Base-by-base conservation (phyloP, 1,284 basidiomycete genomes). In the Fomes fomentarius region DNA sequence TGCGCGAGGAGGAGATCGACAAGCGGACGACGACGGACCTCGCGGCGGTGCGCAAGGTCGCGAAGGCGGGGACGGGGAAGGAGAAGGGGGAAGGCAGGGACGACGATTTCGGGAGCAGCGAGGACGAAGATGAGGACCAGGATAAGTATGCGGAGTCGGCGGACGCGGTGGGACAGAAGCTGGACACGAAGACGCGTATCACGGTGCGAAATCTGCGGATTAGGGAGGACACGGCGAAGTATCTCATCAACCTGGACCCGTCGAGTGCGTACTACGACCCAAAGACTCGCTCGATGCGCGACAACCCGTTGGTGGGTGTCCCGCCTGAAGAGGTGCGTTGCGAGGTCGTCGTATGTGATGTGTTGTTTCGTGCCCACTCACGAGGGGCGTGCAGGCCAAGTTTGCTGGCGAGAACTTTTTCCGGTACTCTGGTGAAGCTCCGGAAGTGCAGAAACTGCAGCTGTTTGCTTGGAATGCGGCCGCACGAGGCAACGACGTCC, bases 201-300 rank as follows among this genome's bases (percentile, higher is more conserved):
- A 98, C 97, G 5, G 95, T 99, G 52, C 89, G 97, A 63, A 99
- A 99, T 73, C 77, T 99, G 67, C 93, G 97, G 76, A 99, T 99
- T 65, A 89, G 97, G 69, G 97, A 99, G 75, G 97, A 99, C 71
- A 98, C 96, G 1, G 97, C 97, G 15, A 99, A 99, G 73, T 99
- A 99, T 66, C 85, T 99, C 64, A 91, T 98, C 75, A 99, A 99
- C 73, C 75, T 99, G 70, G 94, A 98, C 71, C 90, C 92, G 4
- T 88, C 94, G 1, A 96, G 93, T 65, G 96, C 97, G 11, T 97
- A 99, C 78, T 99, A 99, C 70, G 97, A 99, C 69, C 97, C 97
- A 45, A 99, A 99, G 79, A 99, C 97, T 24, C 89, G 97, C 62
- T 97, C 96, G 3, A 99, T 99, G 97, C 91, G 97, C 72, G 96